Base-by-base conservation (phyloP, 805 yeast species). In the Metschnikowia orientalis region DNA sequence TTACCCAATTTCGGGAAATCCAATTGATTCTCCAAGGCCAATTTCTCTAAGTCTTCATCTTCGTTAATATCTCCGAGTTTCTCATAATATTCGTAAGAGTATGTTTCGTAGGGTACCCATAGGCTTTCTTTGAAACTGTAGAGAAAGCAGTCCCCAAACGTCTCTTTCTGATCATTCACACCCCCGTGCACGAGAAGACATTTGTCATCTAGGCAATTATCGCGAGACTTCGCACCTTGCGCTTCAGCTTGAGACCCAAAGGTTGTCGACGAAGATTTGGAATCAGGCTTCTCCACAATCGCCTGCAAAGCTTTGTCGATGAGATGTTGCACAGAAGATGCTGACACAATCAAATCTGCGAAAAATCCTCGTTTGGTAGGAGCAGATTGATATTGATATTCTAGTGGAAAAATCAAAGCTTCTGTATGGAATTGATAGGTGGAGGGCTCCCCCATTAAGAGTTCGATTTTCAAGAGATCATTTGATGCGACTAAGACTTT, bases 111-210 rank as follows among this genome's bases (percentile, higher is more conserved):
- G n/a, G 44, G 39, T 25, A 48, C 52, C 70, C 71, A 66, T 26
- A 49, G 43, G 5, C 61, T 59, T 3, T 57, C 53, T 16, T 45
- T 51, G 33, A 66, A 65, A 6, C 46, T 37, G 42, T 57, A 64
- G 20, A 60, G 22, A 39, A 48, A 59, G 29, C 64, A 48, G 37
- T 63, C 67, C 30, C 61, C 50, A 34, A 53, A 64, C 2, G 53
- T 50, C 8, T 57, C 44, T 7, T 35, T 26, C 2, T 49, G 28
- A 11, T 59, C 59, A 35, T 57, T 53, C 28, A 61, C 57, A 3
- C 72, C 72, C 1, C 72, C 72, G 23, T 66, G 72, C 6, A 66
- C 42, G 8, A 66, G 18, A 9, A 63, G 48, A 8, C 59, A 54
- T 37, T 56, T 59, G 13, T 50, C 53, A 13, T 45, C 41, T 34